Base-by-base conservation (phyloP, 2,329 filamentous ascomycete species). In the Aspergillus carbonarius region DNA sequence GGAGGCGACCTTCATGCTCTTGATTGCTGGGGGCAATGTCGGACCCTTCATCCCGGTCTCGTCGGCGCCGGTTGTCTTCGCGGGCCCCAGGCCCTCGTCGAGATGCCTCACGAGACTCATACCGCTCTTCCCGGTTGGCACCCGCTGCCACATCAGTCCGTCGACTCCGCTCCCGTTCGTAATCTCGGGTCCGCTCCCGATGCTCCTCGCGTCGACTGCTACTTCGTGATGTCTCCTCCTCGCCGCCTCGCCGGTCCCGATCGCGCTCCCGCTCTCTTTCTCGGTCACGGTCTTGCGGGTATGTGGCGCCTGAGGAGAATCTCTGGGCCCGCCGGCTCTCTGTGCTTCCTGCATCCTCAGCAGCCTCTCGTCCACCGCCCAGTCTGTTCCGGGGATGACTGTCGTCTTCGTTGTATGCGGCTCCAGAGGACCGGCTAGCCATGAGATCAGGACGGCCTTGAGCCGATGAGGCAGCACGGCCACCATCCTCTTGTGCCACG, bases 201-300 rank as follows among this genome's bases (percentile, higher is more conserved):
- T 69, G 64, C 4, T 77, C 73, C 50, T 77, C 75, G 35, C 73
- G 73, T 55, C 73, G 72, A 46, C 59, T 67, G 46, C 65, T 68
- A 30, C 67, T 66, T 8, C 65, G 60, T 44, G 60, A 64, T 35
- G 51, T 60, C 51, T 63, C 64, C 3, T 72, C 67, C 1, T 76
- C 72, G 52, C 66, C 71, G 15, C 69, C 68, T 10, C 67, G 66
- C 18, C 66, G 63, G 3, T 69, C 66, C 20, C 69, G 67, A 9
- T 68, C 68, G 18, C 68, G 63, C 34, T 70, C 68, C 3, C 69
- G 63, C 6, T 67, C 67, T 8, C 66, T 66, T 6, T 67, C 67
- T 4, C 68, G 67, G 5, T 76, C 73, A n/a, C 69, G 65, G 40
- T 72, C 69, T 35, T 68, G 60, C 40, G 60, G 54, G 17, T 55